phyloP scores from a whole-genome alignment of 306 rosid genomes.

The Potentilla sterilis region DNA sequence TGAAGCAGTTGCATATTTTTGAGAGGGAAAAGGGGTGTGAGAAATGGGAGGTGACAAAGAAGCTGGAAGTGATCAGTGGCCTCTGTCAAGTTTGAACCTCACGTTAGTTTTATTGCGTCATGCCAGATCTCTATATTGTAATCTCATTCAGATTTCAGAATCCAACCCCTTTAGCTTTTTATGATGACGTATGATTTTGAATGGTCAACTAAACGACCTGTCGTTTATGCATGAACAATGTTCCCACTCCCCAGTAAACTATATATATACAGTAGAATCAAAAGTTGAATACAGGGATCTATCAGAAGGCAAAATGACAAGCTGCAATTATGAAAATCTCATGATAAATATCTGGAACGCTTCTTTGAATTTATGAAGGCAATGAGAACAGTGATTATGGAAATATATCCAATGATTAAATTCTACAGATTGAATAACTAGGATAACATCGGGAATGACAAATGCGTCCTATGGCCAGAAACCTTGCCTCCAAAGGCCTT shows the following conservation, averaged over 20 bases:
- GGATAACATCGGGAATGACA: constrained; percentile 36
- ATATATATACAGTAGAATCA: background rate
- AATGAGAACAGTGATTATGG: constrained; percentile 36
- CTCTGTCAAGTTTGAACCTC: constrained; percentile 43
- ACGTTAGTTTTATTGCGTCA: constrained; percentile 13
- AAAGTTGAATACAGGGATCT: background rate
- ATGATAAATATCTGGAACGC: constrained; percentile 41
- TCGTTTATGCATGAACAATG: background rate
- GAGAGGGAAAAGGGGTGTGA: constrained; percentile 24
- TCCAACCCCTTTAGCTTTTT: constrained; percentile 20
- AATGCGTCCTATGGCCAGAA: constrained; percentile 46
- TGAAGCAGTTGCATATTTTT: constrained; percentile 50
- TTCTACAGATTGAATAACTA: constrained; percentile 50
- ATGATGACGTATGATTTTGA: constrained; percentile 8
- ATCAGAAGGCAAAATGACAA: constrained; percentile 3
- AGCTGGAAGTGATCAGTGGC: constrained; percentile 22
- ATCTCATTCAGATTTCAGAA: constrained; percentile 13
- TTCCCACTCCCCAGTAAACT: background rate
- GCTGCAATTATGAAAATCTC: constrained; percentile 16
- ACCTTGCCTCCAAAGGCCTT: constrained; percentile 36
- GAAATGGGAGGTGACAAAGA: constrained; percentile 14
- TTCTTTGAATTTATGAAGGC: constrained; percentile 50
- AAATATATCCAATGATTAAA: constrained; percentile 51
- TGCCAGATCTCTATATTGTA: constrained; percentile 8
- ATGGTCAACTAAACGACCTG: background rate